Base-by-base conservation (phyloP, 352 stramenopile species). In the Phytopythium kandeliae region DNA sequence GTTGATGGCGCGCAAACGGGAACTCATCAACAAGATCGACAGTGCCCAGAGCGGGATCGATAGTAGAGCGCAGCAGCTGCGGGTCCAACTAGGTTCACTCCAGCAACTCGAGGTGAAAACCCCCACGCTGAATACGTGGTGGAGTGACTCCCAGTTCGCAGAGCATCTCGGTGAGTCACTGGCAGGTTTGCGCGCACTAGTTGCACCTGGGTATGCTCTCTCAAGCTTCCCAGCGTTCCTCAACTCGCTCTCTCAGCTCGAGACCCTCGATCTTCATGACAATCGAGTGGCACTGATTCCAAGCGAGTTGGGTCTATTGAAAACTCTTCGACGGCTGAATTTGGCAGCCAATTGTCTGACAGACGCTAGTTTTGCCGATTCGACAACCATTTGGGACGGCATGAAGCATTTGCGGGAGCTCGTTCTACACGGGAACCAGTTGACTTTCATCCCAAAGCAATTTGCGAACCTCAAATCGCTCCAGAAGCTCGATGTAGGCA, bases 281-380 rank as follows among this genome's bases (percentile, higher is more conserved):
- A 80, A 80, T 17, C 56, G 57, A 2, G 19, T 80, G 26, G 25
- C 26, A 4, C 55, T 35, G 10, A 44, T 76, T 0, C 52, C 67
- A 0, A 33, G 42, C 9, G 50, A 34, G 6, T 24, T 79, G 28
- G 43, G 43, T 11, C 30, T 30, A 0, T 47, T 78, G 22, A 58
- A 58, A 30, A 37, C 37, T 9, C 55, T 84, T 1, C 51, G 55
- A 25, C 50, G 17, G 0, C 41, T 87, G 11, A 30, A 74, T 54
- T 45, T 87, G 25, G 65, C 69, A 0, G 51, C 65, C 15, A 85
- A 85, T 54, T 44, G 57, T 21, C 48, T 82, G 21, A 51, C 62
- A 12, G 63, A 71, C 45, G 35, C 49, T 13, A 68, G 60, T 60
- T 71, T 71, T 31, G 24, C 38, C 6, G 31, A 62, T 30, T 35